Percentiles rank a stretch among this genome's conserved stretches.
These are phyloP conservation scores for Ailanthus altissimus DNA, from an alignment of 345 rosid species.

Conservation along the genomic window DNA sequence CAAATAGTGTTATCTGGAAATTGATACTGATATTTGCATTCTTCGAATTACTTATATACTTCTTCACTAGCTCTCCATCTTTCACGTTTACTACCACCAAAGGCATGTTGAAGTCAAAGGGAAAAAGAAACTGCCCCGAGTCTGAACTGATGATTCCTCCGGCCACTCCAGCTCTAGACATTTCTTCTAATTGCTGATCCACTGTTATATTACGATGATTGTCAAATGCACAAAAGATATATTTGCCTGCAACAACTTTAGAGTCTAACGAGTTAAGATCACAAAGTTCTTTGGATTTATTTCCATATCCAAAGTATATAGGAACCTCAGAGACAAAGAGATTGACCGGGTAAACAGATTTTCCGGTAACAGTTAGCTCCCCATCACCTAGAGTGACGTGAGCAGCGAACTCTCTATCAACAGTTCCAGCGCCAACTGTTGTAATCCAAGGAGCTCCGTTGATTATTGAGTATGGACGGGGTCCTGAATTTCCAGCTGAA, in stretches of 20 bases:
- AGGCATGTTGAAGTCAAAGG: constrained; percentile 30
- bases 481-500: constrained; percentile 49
- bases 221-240: constrained; percentile 40
- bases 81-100: constrained; percentile 23
- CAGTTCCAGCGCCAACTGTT: constrained; percentile 43
- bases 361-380: constrained; percentile 25
- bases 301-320: constrained; percentile 43
- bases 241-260: constrained; percentile 39
- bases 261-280: constrained; percentile 27
- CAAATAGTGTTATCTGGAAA: constrained; percentile 34
- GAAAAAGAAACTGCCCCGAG: constrained; percentile 13
- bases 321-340: constrained; percentile 34
- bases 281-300: constrained; percentile 43
- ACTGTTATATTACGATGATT: neutral
- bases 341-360: constrained; percentile 38
- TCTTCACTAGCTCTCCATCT: constrained; percentile 33
- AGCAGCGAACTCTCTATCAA: constrained; percentile 38
- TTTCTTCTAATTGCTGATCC: constrained; percentile 10
- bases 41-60: constrained; percentile 21
- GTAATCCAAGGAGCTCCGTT: constrained; percentile 54
- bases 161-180: constrained; percentile 29
- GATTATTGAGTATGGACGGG: constrained; percentile 37
- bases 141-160: constrained; percentile 42
- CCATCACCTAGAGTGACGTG: constrained; percentile 29
- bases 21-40: constrained; percentile 31